Evolutionary conservation across 2,329 filamentous ascomycete species (phyloP).

Genomic region (Purpureocillium takamizusanense): DNA sequence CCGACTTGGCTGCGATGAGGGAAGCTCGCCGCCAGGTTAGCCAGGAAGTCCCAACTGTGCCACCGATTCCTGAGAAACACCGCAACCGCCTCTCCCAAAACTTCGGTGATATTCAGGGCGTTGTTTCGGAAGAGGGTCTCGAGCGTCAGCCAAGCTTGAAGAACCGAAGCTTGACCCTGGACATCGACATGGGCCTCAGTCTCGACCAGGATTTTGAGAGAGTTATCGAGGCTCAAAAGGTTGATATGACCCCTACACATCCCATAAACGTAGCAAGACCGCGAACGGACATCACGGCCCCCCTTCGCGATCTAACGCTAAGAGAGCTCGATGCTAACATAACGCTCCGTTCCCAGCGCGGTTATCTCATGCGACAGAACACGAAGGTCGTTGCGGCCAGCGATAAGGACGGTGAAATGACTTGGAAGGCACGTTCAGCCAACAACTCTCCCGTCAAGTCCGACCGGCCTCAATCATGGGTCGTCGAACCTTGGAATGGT

Average conservation of each 20-base stretch:
- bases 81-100: slow-evolving; percentile 44
- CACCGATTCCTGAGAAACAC: slow-evolving; percentile 53
- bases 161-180: slow-evolving; percentile 72
- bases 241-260: slow-evolving; percentile 30
- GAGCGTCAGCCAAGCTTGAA: slow-evolving; percentile 66
- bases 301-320: not conserved
- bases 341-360: slow-evolving; percentile 66
- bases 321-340: slow-evolving; percentile 50
- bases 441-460: slow-evolving; percentile 66
- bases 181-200: slow-evolving; percentile 75
- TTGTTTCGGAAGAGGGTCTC: slow-evolving; percentile 32
- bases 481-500: slow-evolving; percentile 93
- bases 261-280: not conserved
- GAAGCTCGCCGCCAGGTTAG: slow-evolving; percentile 80
- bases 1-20: slow-evolving; percentile 76
- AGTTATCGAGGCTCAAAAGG: slow-evolving; percentile 95
- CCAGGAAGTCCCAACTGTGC: slow-evolving; percentile 54
- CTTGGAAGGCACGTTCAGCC: slow-evolving; percentile 47
- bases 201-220: slow-evolving; percentile 90
- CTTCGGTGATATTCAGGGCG: slow-evolving; percentile 27
- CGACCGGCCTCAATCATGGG: slow-evolving; percentile 82
- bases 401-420: slow-evolving; percentile 56
- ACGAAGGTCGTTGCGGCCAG: slow-evolving; percentile 95
- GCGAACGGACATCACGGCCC: too few relatives aligned
- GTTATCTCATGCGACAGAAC: slow-evolving; percentile 97